Percentiles rank a stretch among this genome's conserved stretches.
phyloP scores from a whole-genome alignment of 1,139 yeast species.

The Yamadazyma kanchanaburiensis region DNA sequence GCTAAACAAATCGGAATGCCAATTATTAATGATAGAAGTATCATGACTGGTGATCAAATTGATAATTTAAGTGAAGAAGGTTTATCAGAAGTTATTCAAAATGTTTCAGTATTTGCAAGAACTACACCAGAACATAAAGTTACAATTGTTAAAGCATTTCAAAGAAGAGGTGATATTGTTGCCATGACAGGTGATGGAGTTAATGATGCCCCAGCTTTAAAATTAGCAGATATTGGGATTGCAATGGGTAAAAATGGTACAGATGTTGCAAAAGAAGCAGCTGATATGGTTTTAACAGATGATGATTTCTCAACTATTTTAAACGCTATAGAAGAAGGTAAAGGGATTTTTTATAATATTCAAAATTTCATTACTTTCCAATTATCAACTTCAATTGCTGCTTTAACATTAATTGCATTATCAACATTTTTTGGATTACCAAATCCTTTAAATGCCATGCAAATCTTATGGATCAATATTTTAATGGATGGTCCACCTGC shows the following conservation, averaged over 20 bases:
- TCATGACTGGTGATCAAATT: slow-evolving; percentile 79
- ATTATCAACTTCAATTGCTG: slow-evolving; percentile 92
- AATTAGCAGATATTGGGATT: slow-evolving; percentile 95
- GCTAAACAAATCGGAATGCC: slow-evolving; percentile 95
- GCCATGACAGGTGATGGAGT: slow-evolving; percentile 99
- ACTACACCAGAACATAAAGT: slow-evolving; percentile 97
- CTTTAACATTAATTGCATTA: slow-evolving; percentile 81
- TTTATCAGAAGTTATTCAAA: slow-evolving; percentile 68
- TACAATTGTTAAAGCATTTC: slow-evolving; percentile 85
- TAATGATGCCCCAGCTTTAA: slow-evolving; percentile 98
- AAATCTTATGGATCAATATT: slow-evolving; percentile 94
- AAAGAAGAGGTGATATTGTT: slow-evolving; percentile 89
- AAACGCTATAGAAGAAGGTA: slow-evolving; percentile 93
- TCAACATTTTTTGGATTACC: slow-evolving; percentile 85
- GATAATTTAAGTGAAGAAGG: slow-evolving; percentile 69
- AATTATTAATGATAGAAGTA: slow-evolving; percentile 58
- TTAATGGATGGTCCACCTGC: slow-evolving; percentile 99
- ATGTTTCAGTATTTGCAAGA: slow-evolving; percentile 90
- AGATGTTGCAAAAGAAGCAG: slow-evolving; percentile 97
- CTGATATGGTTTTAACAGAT: slow-evolving; percentile 95
- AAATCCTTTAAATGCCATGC: slow-evolving; percentile 98
- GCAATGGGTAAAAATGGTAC: slow-evolving; percentile 97
- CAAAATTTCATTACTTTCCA: slow-evolving; percentile 94
- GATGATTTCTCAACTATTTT: slow-evolving; percentile 93
- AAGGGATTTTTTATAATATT: slow-evolving; percentile 91